Conservation (phyloP, 164 flowering plant genomes). For the Berberis thunbergii region DNA sequence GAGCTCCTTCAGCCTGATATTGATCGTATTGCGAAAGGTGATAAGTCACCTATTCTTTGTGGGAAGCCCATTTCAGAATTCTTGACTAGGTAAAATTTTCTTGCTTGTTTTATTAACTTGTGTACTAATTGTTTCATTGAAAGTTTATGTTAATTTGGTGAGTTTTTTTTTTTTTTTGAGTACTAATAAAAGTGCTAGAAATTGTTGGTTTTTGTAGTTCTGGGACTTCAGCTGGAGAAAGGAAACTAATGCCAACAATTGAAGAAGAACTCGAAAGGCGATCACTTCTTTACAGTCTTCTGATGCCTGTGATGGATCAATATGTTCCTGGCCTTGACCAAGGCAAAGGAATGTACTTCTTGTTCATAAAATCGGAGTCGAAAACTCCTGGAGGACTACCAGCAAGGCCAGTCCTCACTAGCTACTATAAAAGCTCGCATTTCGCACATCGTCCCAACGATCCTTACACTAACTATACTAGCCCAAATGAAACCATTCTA, state of each 20-base stretch:
- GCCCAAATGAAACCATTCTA: conserved; percentile 88
- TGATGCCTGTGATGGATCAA: conserved; percentile 97
- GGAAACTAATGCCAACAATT: conserved; percentile 92
- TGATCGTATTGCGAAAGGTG: conserved; percentile 72
- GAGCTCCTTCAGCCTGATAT: conserved; percentile 66
- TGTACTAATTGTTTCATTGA: too few relatives aligned
- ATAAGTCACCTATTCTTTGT: conserved; percentile 60
- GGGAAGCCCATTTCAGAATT: conserved; percentile 79
- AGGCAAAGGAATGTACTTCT: conserved; percentile 94
- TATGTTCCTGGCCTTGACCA: conserved; percentile 67
- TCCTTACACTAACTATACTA: conserved; percentile 90
- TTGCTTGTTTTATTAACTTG: not conserved
- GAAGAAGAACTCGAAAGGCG: conserved; percentile 77
- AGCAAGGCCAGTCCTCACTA: conserved; percentile 85
- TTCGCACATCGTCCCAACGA: conserved; percentile 68
- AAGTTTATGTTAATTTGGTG: not conserved
- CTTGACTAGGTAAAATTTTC: conserved; percentile 49
- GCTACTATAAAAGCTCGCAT: conserved; percentile 80
- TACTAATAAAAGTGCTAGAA: not conserved
- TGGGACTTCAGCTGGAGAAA: conserved; percentile 94
- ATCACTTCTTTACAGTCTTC: conserved; percentile 61
- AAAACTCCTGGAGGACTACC: conserved; percentile 78
- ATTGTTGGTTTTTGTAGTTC: conserved; percentile 14
- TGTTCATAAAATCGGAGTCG: conserved; percentile 80
- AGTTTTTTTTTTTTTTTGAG: not conserved